These are phyloP conservation scores for Amanita subjunquillea DNA, from an alignment of 768 basidiomycete species.

Conservation along the genomic window DNA sequence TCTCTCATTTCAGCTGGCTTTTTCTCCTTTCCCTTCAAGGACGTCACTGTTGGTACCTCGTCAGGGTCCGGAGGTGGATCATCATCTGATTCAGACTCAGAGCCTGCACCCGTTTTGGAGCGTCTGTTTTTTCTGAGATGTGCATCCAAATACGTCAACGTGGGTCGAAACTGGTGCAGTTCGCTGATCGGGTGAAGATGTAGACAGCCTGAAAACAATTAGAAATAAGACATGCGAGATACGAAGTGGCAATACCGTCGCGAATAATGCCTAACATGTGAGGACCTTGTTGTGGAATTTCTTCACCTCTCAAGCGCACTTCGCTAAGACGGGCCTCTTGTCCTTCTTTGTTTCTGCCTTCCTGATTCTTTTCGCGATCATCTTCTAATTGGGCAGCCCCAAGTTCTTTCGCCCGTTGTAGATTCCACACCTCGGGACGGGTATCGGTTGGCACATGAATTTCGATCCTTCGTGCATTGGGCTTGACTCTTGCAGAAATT, in stretches of 20 bases:
- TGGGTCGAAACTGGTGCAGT: constrained; percentile 76
- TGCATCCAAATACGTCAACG: constrained; percentile 71
- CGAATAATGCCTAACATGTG: constrained; percentile 74
- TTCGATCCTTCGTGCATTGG: constrained; percentile 51
- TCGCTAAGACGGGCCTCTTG: constrained; percentile 59
- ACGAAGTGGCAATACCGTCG: constrained; percentile 38
- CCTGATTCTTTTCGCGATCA: constrained; percentile 72
- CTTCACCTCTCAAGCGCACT: constrained; percentile 64
- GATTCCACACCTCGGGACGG: constrained; percentile 73
- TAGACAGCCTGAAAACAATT: constrained; percentile 41
- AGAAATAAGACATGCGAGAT: neutral
- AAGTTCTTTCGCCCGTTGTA: constrained; percentile 54
- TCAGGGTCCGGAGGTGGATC: constrained; percentile 77
- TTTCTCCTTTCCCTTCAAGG: constrained; percentile 47
- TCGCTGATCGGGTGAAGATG: constrained; percentile 72
- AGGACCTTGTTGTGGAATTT: constrained; percentile 49
- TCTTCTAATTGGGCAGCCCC: constrained; percentile 62
- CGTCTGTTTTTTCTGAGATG: constrained; percentile 54
- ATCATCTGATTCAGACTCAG: constrained; percentile 69
- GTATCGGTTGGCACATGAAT: constrained; percentile 78
- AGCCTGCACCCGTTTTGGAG: constrained; percentile 29
- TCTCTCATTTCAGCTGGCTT: constrained; percentile 59
- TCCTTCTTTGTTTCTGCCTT: constrained; percentile 31
- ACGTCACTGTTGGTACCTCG: constrained; percentile 38
- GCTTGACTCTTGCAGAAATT: constrained; percentile 66